Percentiles rank a stretch among this genome's conserved stretches.
Conservation (phyloP, 2,329 filamentous ascomycete species). For the Hypocreales sp. region DNA sequence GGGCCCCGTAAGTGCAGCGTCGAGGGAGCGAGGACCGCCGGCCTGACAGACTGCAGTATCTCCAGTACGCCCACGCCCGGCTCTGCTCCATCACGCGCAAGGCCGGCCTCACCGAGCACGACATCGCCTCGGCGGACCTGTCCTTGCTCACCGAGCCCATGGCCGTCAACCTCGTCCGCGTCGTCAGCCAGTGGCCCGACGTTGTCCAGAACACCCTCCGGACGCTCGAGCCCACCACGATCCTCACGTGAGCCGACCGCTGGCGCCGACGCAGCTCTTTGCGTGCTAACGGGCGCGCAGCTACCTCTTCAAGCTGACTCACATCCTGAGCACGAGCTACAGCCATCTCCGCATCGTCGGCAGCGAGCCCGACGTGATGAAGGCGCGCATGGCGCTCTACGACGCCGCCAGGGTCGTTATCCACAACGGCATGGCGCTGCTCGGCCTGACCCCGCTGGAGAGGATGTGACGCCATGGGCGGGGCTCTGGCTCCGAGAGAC, state of each 20-base stretch:
- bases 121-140: conserved; percentile 49
- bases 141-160: conserved; percentile 56
- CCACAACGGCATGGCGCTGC: conserved; percentile 66
- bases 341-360: conserved; percentile 73
- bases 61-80: conserved; percentile 70
- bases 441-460: conserved; percentile 67
- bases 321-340: conserved; percentile 65
- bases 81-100: conserved; percentile 48
- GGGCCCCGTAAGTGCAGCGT: conserved; percentile 31
- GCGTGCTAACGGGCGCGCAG: not conserved
- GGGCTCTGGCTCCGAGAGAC: not conserved
- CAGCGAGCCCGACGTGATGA: conserved; percentile 55
- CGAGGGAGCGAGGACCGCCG: no score
- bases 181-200: conserved; percentile 74
- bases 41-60: no score
- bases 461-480: conserved; percentile 8
- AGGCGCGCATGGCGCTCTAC: conserved; percentile 39
- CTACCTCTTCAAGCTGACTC: conserved; percentile 78
- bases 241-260: conserved; percentile 14
- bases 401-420: conserved; percentile 60
- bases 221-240: conserved; percentile 57
- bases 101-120: conserved; percentile 35
- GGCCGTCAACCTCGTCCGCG: conserved; percentile 56
- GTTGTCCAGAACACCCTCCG: conserved; percentile 71
- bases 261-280: not conserved